Evolutionary conservation across 75 land plant genomes (phyloP).

Genomic region (Picea glauca): DNA sequence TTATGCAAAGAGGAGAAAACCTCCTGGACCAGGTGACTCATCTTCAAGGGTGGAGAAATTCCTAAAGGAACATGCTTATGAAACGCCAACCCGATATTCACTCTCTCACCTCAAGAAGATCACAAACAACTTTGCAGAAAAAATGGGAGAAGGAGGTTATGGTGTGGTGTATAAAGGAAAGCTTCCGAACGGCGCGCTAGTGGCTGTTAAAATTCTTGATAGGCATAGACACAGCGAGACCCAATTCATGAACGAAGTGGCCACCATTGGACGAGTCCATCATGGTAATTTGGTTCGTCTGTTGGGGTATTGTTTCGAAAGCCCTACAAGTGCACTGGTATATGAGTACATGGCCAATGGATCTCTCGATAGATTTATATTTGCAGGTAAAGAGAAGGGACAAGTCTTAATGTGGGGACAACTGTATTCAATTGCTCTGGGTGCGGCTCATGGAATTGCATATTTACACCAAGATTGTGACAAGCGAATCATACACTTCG

Average conservation of each 20-base stretch:
- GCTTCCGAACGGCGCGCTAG: neutral
- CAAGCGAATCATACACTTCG: conserved; percentile 8
- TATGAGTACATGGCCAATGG: conserved; percentile 10
- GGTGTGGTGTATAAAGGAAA: conserved; percentile 17
- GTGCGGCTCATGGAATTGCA: conserved; percentile 5
- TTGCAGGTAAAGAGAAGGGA: neutral
- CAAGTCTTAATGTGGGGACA: neutral
- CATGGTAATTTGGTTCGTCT: conserved; percentile 1
- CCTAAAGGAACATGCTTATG: neutral
- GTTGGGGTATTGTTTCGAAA: neutral
- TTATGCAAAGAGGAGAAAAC: neutral
- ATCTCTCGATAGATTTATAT: neutral
- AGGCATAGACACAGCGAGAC: neutral
- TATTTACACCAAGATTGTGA: conserved; percentile 8
- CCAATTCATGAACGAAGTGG: conserved; percentile 17
- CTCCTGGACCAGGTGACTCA: too few species aligned
- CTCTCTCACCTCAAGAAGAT: conserved; percentile 6
- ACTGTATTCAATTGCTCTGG: conserved; percentile 1
- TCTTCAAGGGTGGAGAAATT: neutral
- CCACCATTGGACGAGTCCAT: conserved; percentile 8
- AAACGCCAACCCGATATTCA: conserved; percentile 8
- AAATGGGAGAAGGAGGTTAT: conserved; percentile 14
- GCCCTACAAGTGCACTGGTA: neutral
- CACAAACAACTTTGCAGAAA: conserved; percentile 9
- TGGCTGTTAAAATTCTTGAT: conserved; percentile 8